Evolutionary conservation across 257 asterid species (phyloP).

Genomic region (Coffea eugenioides): DNA sequence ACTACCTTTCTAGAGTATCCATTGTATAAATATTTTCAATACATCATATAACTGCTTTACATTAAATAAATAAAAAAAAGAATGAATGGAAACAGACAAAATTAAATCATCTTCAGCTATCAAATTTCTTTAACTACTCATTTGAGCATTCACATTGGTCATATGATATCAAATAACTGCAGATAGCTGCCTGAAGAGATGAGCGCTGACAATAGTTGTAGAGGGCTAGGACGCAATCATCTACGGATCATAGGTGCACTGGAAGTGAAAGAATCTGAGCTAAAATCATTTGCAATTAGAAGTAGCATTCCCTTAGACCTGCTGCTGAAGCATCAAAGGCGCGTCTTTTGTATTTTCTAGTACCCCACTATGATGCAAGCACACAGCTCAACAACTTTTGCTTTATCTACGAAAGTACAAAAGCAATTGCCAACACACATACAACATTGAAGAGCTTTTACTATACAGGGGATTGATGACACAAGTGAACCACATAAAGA

Average conservation of each 20-base stretch:
- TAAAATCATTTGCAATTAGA: background rate
- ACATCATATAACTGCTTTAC: background rate
- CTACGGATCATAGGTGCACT: background rate
- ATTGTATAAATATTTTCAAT: background rate
- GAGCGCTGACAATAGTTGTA: background rate
- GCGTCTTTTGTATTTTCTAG: background rate
- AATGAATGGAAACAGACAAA: background rate
- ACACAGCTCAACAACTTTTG: background rate
- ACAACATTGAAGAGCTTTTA: background rate
- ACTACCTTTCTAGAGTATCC: background rate
- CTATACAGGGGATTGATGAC: background rate
- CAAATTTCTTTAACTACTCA: background rate
- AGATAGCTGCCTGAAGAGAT: background rate
- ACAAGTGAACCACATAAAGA: background rate
- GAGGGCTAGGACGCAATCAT: background rate
- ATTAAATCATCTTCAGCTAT: background rate
- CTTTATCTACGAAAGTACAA: background rate
- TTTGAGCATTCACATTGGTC: background rate
- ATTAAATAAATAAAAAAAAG: background rate
- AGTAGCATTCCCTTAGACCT: background rate
- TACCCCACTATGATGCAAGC: background rate
- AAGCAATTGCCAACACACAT: background rate
- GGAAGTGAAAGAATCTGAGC: background rate
- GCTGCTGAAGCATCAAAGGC: background rate
- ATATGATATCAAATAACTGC: background rate